phyloP scores from a whole-genome alignment of 1,139 yeast species.

The Blastobotrys capitulatus region DNA sequence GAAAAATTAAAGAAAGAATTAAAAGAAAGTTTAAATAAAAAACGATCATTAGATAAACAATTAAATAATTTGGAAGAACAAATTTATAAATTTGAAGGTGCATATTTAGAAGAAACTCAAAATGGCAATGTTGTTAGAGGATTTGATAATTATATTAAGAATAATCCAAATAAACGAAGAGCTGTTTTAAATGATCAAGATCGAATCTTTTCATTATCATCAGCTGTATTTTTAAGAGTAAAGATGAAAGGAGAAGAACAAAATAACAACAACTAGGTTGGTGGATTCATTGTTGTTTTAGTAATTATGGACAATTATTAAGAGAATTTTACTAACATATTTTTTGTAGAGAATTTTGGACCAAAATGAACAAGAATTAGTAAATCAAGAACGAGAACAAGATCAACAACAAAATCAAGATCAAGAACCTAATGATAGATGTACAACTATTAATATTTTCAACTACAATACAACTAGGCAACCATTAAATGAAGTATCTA shows the following conservation, averaged over 20 bases:
- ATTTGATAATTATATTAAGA: constrained; percentile 73
- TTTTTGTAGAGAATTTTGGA: too few relatives aligned
- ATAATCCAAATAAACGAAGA: constrained; percentile 47
- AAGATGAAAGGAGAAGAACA: constrained; percentile 27
- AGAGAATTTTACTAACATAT: too few relatives aligned
- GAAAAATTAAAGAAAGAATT: constrained; percentile 63
- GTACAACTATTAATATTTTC: too few relatives aligned
- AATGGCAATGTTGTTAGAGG: constrained; percentile 86
- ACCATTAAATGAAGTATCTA: too few relatives aligned
- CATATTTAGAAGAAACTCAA: constrained; percentile 62
- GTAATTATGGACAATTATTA: background rate
- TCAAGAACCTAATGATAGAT: too few relatives aligned
- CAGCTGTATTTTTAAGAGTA: constrained; percentile 60
- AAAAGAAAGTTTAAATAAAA: constrained; percentile 56
- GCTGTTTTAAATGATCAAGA: constrained; percentile 69
- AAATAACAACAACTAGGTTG: constrained; percentile 3
- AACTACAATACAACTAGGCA: too few relatives aligned
- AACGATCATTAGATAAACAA: constrained; percentile 59
- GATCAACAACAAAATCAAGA: too few relatives aligned
- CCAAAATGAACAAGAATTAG: too few relatives aligned
- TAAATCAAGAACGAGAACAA: too few relatives aligned
- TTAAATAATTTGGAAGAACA: constrained; percentile 62
- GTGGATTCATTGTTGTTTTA: background rate
- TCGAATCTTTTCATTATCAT: constrained; percentile 76
- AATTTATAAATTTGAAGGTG: constrained; percentile 76